These are phyloP conservation scores for Myrmaecium sp. DNA, from an alignment of 2,329 filamentous ascomycete species.

Conservation along the genomic window DNA sequence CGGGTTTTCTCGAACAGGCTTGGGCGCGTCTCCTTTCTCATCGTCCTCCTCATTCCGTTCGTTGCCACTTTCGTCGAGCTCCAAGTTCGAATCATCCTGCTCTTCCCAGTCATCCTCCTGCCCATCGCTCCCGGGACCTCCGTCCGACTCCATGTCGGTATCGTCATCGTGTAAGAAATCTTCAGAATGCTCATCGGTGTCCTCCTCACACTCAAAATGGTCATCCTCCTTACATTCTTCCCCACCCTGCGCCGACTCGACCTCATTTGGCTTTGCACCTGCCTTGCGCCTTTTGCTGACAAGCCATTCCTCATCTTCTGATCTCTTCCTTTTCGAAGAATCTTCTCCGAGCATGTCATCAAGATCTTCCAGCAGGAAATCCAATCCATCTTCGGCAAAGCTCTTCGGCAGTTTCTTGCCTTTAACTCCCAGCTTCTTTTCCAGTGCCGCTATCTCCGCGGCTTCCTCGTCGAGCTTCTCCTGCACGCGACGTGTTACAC, in stretches of 20 bases:
- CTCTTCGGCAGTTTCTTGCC: conserved; percentile 52
- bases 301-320: conserved; percentile 45
- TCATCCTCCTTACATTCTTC: conserved; percentile 13
- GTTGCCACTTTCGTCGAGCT: conserved; percentile 10
- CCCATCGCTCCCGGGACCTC: conserved; percentile 12
- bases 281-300: conserved; percentile 40
- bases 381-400: conserved; percentile 70
- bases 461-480: conserved; percentile 60
- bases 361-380: conserved; percentile 56
- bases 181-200: conserved; percentile 7
- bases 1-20: conserved; percentile 64
- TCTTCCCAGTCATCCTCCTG: conserved; percentile 14
- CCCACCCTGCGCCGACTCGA: conserved; percentile 8
- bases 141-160: conserved; percentile 12
- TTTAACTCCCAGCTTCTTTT: conserved; percentile 74
- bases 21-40: conserved; percentile 10
- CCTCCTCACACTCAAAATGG: conserved; percentile 13
- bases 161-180: conserved; percentile 10
- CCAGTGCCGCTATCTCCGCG: conserved; percentile 70
- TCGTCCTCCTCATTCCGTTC: conserved; percentile 17
- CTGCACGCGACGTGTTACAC: conserved; percentile 29
- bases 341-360: conserved; percentile 31
- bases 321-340: conserved; percentile 36
- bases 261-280: conserved; percentile 10
- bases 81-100: conserved; percentile 4